Conservation (phyloP, 2,329 filamentous ascomycete genomes). For the Diaporthe sp. region DNA sequence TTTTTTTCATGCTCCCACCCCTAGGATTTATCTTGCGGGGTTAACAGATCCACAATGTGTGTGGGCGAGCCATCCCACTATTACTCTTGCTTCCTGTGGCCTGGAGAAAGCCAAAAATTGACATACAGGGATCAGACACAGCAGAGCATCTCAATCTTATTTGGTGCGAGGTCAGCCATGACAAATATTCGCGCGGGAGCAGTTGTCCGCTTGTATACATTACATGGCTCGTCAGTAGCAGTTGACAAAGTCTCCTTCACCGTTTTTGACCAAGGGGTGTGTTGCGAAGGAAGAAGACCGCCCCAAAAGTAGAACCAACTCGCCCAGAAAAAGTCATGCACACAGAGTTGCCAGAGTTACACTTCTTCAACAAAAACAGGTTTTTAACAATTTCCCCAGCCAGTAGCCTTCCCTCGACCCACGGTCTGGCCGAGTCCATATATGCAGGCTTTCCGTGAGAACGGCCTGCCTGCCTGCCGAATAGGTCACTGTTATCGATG, state of each 20-base stretch:
- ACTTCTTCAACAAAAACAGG: slow-evolving; percentile 27
- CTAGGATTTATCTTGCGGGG: slow-evolving; percentile 29
- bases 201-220: neutral
- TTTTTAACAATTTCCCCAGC: slow-evolving; percentile 26
- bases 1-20: slow-evolving; percentile 15
- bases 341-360: slow-evolving; percentile 17
- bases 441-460: slow-evolving; percentile 16
- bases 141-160: neutral
- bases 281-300: neutral
- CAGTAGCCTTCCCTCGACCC: slow-evolving; percentile 17
- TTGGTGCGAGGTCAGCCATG: neutral
- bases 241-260: neutral
- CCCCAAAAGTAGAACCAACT: neutral
- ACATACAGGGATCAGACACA: neutral
- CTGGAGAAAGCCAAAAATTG: neutral
- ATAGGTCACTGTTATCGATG: neutral
- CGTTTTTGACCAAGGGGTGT: neutral
- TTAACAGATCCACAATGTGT: slow-evolving; percentile 13
- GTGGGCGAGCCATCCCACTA: slow-evolving; percentile 6
- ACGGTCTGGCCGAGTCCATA: slow-evolving; percentile 30
- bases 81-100: slow-evolving; percentile 2
- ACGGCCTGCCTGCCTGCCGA: slow-evolving; percentile 20
- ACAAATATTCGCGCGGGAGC: neutral
- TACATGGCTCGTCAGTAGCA: neutral
- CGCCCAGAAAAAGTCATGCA: slow-evolving; percentile 25